Evolutionary conservation across 805 yeast genomes (phyloP), one percentile per base, ranked within the genome.

Genomic region (Metschnikowia lachancei): DNA sequence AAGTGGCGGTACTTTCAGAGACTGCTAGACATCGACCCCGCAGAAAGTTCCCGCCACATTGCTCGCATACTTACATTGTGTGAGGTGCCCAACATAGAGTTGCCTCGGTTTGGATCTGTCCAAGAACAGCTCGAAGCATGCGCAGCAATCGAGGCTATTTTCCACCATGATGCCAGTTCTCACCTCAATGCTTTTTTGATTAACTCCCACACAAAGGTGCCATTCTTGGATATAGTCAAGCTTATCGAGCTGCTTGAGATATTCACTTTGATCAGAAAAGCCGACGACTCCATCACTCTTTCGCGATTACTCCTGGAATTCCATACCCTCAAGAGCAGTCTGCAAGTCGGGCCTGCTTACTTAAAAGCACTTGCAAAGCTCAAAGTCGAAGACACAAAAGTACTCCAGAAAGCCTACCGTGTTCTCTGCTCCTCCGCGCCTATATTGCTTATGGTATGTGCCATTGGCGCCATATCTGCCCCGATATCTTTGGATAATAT

Each of bases 401-500:
- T 54, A 26, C 52, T 60, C 19, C 57, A 58, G 14, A 42, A 45
- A 2, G 61, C 64, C 7, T 64, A 56, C 41, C 39, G 45, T 20
- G 39, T 36, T 9, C 48, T 63, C 19, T 60, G 66, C 36, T 49
- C 51, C 20, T 52, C 53, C 22, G 52, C 64, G 17, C 71, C 72
- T 0, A 37, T 63, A 2, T 39, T 68, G 3, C 41, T 65, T 4
- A 36, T 60, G 20, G 54, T 61, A 9, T 68, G 72, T 55, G 69
- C 69, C 9, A 48, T 67, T 36, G 73, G 73, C 9, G 56, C 59
- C 2, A 40, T 67, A 10, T 45, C 67, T 4, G 61, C 70, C 2
- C 61, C 67, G 2, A 55, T 67, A 5, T 67, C 64, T 42, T 51
- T 67, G 18, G 66, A 67, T 26, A 69, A 69, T 46, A 52, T 66